Evolutionary conservation across 1,139 yeast species (phyloP), one percentile per base, ranked within the genome.

Genomic region (Scheffersomyces parashehatae): DNA sequence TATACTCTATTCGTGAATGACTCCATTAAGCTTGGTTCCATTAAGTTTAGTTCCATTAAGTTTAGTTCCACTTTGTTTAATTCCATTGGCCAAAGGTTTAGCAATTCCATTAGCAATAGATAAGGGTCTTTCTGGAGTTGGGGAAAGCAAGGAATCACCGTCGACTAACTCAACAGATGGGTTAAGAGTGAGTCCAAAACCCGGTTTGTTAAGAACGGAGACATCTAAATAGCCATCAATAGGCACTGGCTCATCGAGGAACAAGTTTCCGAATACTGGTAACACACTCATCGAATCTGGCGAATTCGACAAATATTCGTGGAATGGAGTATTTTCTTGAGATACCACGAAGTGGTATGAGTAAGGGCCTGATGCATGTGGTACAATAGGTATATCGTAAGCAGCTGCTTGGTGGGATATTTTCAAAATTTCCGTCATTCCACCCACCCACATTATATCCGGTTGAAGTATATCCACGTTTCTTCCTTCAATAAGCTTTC

Each of bases 371-470:
- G 75, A 68, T 30, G 79, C 79, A 51, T 75, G 79, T 33, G 79
- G 78, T 42, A 75, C 79, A 37, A 75, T 76, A 26, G 79, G 79
- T 37, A 74, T 70, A 50, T 75, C 80, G 50, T 75, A 75, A 20
- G 79, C 79, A 42, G 76, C 77, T 26, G 79, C 79, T 53, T 73
- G 78, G 15, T 69, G 70, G 39, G 77, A 70, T 36, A 75, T 63
- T 51, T 72, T 68, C 44, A 74, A 58, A 35, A 73, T 58, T 56
- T 74, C 79, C 26, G 79, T 73, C 62, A 74, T 54, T 30, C 79
- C 79, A 38, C 79, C 79, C 46, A 73, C 75, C 79, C 79, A 75
- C 79, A 75, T 75, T 41, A 75, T 74, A 54, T 75, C 80, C 14
- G 79, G 79, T 54, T 75, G 79, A 43, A 75, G 58, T 47, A 75